These are phyloP conservation scores for Acanthamoeba triangularis DNA, from an alignment of 208 protist species.

Conservation along the genomic window DNA sequence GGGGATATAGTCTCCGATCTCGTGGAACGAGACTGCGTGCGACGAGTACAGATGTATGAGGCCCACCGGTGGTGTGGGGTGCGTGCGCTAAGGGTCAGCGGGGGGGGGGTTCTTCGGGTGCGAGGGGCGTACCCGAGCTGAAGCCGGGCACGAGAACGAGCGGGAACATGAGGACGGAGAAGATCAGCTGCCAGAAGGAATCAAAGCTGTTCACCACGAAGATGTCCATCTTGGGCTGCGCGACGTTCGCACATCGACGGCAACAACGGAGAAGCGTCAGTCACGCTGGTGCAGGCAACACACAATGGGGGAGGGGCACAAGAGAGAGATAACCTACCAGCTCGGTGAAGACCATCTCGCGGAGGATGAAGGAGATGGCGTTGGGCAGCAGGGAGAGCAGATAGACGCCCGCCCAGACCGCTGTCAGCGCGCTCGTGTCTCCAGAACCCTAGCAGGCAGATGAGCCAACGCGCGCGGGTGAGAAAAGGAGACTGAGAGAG, in stretches of 20 bases:
- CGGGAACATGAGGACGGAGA: constrained; percentile 73
- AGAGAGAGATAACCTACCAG: not conserved
- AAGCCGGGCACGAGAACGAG: constrained; percentile 75
- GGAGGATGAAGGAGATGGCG: constrained; percentile 59
- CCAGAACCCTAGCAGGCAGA: not conserved
- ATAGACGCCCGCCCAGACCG: constrained; percentile 46
- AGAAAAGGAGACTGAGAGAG: not conserved
- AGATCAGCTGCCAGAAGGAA: constrained; percentile 77
- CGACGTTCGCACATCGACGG: not conserved
- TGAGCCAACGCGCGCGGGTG: not conserved
- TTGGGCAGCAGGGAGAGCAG: constrained; percentile 51
- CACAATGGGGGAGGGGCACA: not conserved
- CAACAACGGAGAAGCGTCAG: not conserved
- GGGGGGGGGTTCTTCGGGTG: no score
- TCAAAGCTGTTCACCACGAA: constrained; percentile 78
- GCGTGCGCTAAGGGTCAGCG: not conserved
- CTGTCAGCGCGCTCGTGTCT: not conserved
- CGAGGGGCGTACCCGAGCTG: not conserved
- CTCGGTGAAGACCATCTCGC: constrained; percentile 61
- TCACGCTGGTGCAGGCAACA: not conserved
- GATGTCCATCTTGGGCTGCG: constrained; percentile 75
- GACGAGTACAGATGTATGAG: not conserved
- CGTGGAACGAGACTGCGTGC: constrained; percentile 41
- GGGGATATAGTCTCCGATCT: constrained; percentile 75
- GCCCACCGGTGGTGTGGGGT: not conserved